Base-by-base conservation (phyloP, 805 yeast genomes). In the Spathaspora passalidarum region DNA sequence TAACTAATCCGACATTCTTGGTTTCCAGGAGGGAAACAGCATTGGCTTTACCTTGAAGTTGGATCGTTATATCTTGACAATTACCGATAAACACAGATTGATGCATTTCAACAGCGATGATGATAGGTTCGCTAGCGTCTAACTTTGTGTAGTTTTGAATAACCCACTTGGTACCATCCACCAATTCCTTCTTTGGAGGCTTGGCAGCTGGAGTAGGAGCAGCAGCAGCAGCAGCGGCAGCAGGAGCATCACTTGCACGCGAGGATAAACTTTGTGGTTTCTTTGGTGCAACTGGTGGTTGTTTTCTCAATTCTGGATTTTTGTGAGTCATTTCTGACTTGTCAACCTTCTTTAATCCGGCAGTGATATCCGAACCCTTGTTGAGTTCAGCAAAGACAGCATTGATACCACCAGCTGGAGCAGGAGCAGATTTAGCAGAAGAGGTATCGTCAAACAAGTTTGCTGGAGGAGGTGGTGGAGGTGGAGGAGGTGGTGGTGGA, bases 361-460 rank as follows among this genome's bases (percentile, higher is more conserved):
- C 73, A 1, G 98, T 91, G 57, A 94, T 85, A 39, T 68, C 71
- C 54, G 83, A 87, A 49, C 99, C 99, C 69, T 84, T 78, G 69
- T 84, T 90, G 53, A 94, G 73, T 54, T 87, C 95, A n/a, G 88
- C 84, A 65, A 94, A 94, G 11, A 94, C 96, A 1, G 98, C 98
- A 54, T 75, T 76, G 72, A 92, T 80, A 36, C 96, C 94, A 38
- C 67, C 69, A 45, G 49, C 61, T 45, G 48, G 56, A 0, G 58
- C 56, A 14, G 63, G 47, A 2, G 49, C 38, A 16, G 44, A 14
- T 7, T 17, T 17, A 5, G 32, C 14, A 29, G 52, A 26, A 5
- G 46, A 36, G 2, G 43, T 51, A 6, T 63, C 68, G 8, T 78
- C 81, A 59, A 81, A 87, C 32, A 86, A 72, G 46, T 82, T 69